Evolutionary conservation across 805 yeast species (phyloP).

Genomic region (Sungouiella blattae): DNA sequence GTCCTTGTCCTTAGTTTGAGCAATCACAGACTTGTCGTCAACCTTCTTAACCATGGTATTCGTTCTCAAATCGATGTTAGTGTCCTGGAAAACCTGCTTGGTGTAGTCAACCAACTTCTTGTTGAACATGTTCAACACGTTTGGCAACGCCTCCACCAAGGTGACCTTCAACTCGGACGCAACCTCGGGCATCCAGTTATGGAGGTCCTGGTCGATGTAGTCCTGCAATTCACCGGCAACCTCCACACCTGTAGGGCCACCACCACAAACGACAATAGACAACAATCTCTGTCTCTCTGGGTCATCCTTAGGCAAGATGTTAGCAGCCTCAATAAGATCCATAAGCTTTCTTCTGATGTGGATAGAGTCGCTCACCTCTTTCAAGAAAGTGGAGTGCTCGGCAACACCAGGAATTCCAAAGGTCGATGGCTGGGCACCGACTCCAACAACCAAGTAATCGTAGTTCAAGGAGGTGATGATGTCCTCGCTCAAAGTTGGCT

Average conservation of each 20-base stretch:
- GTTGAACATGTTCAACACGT: constrained; percentile 76
- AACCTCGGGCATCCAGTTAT: constrained; percentile 84
- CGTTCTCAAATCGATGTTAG: constrained; percentile 70
- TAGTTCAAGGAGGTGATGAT: constrained; percentile 51
- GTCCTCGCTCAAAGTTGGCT: constrained; percentile 40
- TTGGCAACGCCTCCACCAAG: constrained; percentile 87
- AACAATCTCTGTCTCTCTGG: constrained; percentile 82
- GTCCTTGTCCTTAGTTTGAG: constrained; percentile 58
- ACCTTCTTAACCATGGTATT: constrained; percentile 89
- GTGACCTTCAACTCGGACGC: constrained; percentile 79
- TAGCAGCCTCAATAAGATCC: constrained; percentile 87
- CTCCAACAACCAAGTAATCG: constrained; percentile 87
- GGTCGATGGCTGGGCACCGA: constrained; percentile 93
- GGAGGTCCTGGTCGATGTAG: constrained; percentile 86
- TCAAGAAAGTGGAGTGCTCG: constrained; percentile 82
- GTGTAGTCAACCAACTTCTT: constrained; percentile 72
- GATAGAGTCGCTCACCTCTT: constrained; percentile 86
- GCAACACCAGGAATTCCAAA: constrained; percentile 93
- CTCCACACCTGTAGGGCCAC: constrained; percentile 99
- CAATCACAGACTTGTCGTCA: constrained; percentile 64
- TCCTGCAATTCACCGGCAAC: constrained; percentile 96
- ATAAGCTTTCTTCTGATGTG: constrained; percentile 77
- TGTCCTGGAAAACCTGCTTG: constrained; percentile 63
- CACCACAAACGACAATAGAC: constrained; percentile 91
- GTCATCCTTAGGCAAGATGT: constrained; percentile 67